Base-by-base conservation (phyloP, 2,329 filamentous ascomycete species). In the Fusarium sp. region DNA sequence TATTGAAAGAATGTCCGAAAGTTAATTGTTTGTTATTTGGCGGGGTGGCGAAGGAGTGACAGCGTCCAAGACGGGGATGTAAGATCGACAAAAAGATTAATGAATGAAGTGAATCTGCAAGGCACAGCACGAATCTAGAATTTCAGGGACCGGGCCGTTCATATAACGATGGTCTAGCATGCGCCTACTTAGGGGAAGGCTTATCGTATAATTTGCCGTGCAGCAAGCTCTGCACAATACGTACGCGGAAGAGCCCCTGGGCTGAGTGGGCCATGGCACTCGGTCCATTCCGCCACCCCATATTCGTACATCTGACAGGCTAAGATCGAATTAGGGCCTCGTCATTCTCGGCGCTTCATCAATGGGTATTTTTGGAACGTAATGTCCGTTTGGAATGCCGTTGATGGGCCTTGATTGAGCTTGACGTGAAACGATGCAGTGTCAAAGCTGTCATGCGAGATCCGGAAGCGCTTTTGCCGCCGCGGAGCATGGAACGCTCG, bases 201-300 rank as follows among this genome's bases (percentile, higher is more conserved):
- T n/a, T 41, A 39, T 27, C 56, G 35, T 59, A 59, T 59, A 58
- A 27, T 39, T 59, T 59, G 6, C 54, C 54, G 32, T 25, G 20
- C 20, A 25, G 30, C n/a, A 14, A 23, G 11, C 32, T 37, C 8
- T 57, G 52, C 54, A 39, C 8, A 41, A 23, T n/a, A 35, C 23
- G 23, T 59, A 59, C 56, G 56, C 56, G 56, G 56, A 59, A 59
- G 56, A 30, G 35, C 56, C 56, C 56, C 56, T 41, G 56, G 34
- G 25, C 11, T 27, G 18, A 30, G 23, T 39, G 50, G 27, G 27
- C 50, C 27, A 32, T 54, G 27, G 16, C 50, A 20, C 25, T 50
- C 45, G 45, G 45, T 25, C 48, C 25, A 52, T 52, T 34, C 50
- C 27, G 50, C 50, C 50, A 54, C 50, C 50, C 30, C 50, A 54